phyloP scores from a whole-genome alignment of 2,329 filamentous ascomycete species.

The Aspergillus fructus region DNA sequence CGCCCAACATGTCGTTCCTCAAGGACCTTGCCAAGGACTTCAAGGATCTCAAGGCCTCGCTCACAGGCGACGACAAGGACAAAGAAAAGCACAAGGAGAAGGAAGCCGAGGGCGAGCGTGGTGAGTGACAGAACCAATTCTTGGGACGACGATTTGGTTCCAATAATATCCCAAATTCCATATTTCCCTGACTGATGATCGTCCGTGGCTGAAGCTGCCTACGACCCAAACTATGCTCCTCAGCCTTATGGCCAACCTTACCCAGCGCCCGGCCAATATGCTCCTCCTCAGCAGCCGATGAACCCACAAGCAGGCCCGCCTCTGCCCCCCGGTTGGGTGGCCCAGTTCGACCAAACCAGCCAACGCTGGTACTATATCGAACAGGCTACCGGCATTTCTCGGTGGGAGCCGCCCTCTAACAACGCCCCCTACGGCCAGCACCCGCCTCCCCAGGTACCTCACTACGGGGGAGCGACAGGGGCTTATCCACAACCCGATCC shows the following conservation, averaged over 20 bases:
- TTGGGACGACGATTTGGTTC: too few relatives aligned
- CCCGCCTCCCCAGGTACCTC: background rate
- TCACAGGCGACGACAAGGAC: background rate
- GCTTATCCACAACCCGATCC: too few relatives aligned
- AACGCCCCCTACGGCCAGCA: slow-evolving; percentile 3
- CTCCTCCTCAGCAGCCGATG: background rate
- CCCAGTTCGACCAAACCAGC: slow-evolving; percentile 6
- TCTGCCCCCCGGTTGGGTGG: slow-evolving; percentile 6
- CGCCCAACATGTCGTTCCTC: slow-evolving; percentile 1
- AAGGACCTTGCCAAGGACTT: slow-evolving; percentile 5
- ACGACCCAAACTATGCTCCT: background rate
- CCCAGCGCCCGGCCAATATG: background rate
- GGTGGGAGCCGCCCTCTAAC: slow-evolving; percentile 2
- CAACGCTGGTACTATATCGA: slow-evolving; percentile 8
- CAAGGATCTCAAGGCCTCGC: slow-evolving; percentile 7
- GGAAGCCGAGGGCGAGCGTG: background rate
- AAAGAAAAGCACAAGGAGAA: slow-evolving; percentile 1
- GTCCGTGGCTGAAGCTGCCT: slow-evolving; percentile 1
- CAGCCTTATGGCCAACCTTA: background rate
- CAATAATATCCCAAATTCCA: too few relatives aligned
- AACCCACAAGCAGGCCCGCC: background rate
- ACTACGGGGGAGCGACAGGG: background rate
- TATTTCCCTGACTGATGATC: background rate
- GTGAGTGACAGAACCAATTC: background rate
- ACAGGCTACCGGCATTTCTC: slow-evolving; percentile 6